phyloP scores from a whole-genome alignment of 495 filamentous ascomycete species.

The Hypoxylon intermedium region DNA sequence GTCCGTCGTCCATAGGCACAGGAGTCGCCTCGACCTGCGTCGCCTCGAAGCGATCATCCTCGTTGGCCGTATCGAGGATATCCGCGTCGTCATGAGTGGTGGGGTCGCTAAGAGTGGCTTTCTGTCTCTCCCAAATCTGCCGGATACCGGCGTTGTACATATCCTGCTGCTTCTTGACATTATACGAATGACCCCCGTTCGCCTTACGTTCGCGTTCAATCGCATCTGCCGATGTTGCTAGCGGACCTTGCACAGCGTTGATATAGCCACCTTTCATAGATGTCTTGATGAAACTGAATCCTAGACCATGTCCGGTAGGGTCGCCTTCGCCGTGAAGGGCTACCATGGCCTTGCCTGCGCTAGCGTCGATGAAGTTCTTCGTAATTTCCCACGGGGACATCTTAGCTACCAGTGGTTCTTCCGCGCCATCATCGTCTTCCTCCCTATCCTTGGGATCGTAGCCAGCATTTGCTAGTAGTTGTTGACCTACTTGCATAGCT shows the following conservation, averaged over 20 bases:
- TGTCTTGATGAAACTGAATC: constrained; percentile 93
- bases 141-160: constrained; percentile 88
- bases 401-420: constrained; percentile 67
- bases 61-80: constrained; percentile 65
- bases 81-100: constrained; percentile 69
- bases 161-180: constrained; percentile 88
- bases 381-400: constrained; percentile 95
- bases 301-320: constrained; percentile 91
- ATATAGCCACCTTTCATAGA: constrained; percentile 99
- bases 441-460: constrained; percentile 68
- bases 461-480: constrained; percentile 79
- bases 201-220: constrained; percentile 77
- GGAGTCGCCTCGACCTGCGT: constrained; percentile 48
- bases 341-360: constrained; percentile 95
- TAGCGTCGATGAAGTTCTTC: constrained; percentile 93
- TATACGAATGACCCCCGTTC: constrained; percentile 94
- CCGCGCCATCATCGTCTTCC: constrained; percentile 67
- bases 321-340: constrained; percentile 92
- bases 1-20: constrained; percentile 72
- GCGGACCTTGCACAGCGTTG: constrained; percentile 83
- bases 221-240: constrained; percentile 78
- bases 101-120: constrained; percentile 68
- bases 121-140: constrained; percentile 89
- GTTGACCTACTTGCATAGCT: constrained; percentile 93
- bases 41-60: constrained; percentile 62